Evolutionary conservation across 1,139 yeast species (phyloP).

Genomic region (Casaregolazyma suthepensis): DNA sequence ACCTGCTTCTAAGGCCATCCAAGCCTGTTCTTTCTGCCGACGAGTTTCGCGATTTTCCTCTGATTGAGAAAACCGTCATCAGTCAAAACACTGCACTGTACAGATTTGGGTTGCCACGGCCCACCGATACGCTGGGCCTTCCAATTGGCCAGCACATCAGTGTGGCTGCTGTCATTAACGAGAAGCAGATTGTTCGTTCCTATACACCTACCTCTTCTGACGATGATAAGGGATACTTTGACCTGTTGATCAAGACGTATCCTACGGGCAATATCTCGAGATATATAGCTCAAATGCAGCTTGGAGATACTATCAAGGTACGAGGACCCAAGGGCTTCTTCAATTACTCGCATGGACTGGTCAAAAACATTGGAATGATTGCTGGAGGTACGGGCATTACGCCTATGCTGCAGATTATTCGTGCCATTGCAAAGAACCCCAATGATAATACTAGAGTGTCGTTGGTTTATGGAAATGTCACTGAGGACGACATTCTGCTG

Average conservation of each 20-base stretch:
- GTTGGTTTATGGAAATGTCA: constrained; percentile 64
- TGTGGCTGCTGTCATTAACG: constrained; percentile 57
- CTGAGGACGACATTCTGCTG: constrained; percentile 54
- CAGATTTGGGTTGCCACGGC: constrained; percentile 76
- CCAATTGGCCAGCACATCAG: constrained; percentile 92
- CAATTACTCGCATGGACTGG: constrained; percentile 77
- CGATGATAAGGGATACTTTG: constrained; percentile 75
- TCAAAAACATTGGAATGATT: constrained; percentile 70
- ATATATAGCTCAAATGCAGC: constrained; percentile 58
- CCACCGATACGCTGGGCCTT: constrained; percentile 71
- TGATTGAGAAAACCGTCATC: constrained; percentile 70
- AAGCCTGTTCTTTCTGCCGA: constrained; percentile 56
- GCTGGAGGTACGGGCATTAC: constrained; percentile 97
- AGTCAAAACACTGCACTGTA: constrained; percentile 81
- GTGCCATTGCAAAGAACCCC: constrained; percentile 67
- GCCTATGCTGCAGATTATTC: constrained; percentile 86
- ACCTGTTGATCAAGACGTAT: constrained; percentile 85
- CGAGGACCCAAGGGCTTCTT: constrained; percentile 95
- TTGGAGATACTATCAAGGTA: constrained; percentile 66
- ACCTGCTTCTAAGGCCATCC: constrained; percentile 15
- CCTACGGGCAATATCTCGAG: constrained; percentile 86
- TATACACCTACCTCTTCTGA: constrained; percentile 93
- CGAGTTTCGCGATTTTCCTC: constrained; percentile 73
- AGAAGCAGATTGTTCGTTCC: constrained; percentile 81
- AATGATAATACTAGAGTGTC: constrained; percentile 64